Evolutionary conservation across 2,329 filamentous ascomycete genomes (phyloP).

Genomic region (Claviceps sp.): DNA sequence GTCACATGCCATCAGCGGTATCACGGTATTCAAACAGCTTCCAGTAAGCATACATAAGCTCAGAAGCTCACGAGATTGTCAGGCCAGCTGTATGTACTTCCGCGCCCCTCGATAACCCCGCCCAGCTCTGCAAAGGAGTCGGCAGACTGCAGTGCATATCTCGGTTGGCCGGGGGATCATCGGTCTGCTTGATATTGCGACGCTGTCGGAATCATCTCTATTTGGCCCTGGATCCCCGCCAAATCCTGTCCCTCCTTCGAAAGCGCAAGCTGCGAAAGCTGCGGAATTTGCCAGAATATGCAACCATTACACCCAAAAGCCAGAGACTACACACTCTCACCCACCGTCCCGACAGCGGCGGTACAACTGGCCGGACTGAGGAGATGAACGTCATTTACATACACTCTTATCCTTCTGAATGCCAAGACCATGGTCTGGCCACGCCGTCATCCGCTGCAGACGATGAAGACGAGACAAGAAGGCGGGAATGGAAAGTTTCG

Average conservation of each 20-base stretch:
- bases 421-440: slow-evolving; percentile 3
- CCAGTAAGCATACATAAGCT: not conserved
- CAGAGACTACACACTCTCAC: slow-evolving; percentile 3
- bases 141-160: not conserved
- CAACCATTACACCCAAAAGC: slow-evolving; percentile 2
- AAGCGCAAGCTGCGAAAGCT: slow-evolving; percentile 4
- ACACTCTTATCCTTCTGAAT: slow-evolving; percentile 7
- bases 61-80: not conserved
- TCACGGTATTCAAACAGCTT: not conserved
- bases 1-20: not conserved
- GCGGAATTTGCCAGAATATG: slow-evolving; percentile 4
- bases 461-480: slow-evolving; percentile 2
- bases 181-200: not conserved
- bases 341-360: not conserved
- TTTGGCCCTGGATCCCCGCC: slow-evolving; percentile 1
- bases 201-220: not conserved
- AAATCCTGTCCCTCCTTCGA: not conserved
- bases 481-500: slow-evolving; percentile 13
- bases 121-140: not conserved
- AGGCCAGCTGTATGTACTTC: not conserved
- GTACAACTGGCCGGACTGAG: slow-evolving; percentile 3
- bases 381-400: slow-evolving; percentile 12
- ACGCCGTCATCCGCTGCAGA: not conserved
- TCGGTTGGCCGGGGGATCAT: not conserved
- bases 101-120: not conserved